Conservation (phyloP, 106 monocot species). For the Agapanthus africanus region DNA sequence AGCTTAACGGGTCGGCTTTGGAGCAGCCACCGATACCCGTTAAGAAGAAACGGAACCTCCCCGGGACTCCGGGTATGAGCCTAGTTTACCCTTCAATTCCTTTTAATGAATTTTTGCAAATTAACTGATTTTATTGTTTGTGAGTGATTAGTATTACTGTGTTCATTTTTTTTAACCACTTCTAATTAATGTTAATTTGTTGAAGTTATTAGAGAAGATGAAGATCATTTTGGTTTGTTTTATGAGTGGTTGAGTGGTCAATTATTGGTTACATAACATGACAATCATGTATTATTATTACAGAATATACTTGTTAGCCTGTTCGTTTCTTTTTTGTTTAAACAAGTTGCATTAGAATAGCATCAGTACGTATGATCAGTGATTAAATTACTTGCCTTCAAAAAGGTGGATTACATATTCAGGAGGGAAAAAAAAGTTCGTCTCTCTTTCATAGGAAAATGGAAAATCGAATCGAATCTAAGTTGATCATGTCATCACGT, state of each 20-base stretch:
- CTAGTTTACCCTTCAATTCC: too few species aligned
- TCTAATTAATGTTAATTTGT: too few species aligned
- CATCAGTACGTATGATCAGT: too few species aligned
- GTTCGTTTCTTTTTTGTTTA: not conserved
- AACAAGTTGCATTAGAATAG: constrained; percentile 1
- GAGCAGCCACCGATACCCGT: constrained; percentile 18
- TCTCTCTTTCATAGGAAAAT: too few species aligned
- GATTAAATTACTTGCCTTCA: too few species aligned
- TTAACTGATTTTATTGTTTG: not conserved
- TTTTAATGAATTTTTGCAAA: too few species aligned
- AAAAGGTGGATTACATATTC: too few species aligned
- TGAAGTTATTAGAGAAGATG: not conserved
- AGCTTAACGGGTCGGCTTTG: not conserved
- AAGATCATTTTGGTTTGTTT: too few species aligned
- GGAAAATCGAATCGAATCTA: too few species aligned
- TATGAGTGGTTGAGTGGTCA: constrained; percentile 8
- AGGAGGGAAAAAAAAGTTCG: too few species aligned
- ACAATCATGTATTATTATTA: not conserved
- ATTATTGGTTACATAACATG: constrained; percentile 8
- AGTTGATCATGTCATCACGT: too few species aligned
- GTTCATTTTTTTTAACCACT: not conserved
- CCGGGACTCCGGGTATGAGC: constrained; percentile 68
- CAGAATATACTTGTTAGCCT: not conserved
- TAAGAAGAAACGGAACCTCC: constrained; percentile 85
- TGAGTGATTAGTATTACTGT: not conserved